Conservation (phyloP, 176 grass and related monocot species). For the Zoysia japonica region DNA sequence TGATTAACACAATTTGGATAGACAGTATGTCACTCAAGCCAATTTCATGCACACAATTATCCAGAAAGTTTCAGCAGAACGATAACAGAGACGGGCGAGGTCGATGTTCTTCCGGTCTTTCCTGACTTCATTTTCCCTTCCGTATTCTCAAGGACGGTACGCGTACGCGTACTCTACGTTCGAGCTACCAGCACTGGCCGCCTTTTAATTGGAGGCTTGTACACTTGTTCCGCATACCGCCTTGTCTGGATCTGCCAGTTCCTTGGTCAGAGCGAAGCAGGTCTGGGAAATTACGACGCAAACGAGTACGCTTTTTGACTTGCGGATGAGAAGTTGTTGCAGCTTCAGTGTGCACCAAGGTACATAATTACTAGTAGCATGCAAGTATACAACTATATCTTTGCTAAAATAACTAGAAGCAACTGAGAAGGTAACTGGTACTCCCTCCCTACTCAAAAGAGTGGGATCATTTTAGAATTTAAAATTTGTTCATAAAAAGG, state of each 20-base stretch:
- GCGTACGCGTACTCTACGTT: constrained; percentile 30
- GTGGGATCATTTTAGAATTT: too few species aligned
- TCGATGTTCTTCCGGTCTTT: constrained; percentile 11
- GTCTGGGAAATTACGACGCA: constrained; percentile 40
- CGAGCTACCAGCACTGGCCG: constrained; percentile 36
- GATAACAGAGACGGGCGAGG: constrained; percentile 4
- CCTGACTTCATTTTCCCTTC: constrained; percentile 24
- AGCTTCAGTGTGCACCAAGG: constrained; percentile 32
- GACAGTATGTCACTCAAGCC: not conserved
- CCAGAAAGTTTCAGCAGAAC: constrained; percentile 7
- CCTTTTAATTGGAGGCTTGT: constrained; percentile 31
- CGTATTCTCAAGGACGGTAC: constrained; percentile 34
- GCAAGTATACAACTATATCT: constrained; percentile 14
- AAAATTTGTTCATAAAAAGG: too few species aligned
- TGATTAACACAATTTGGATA: constrained; percentile 21
- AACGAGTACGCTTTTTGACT: constrained; percentile 55
- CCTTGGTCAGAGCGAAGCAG: constrained; percentile 54
- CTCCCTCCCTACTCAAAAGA: too few species aligned
- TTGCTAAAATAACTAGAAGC: not conserved
- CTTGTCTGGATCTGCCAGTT: constrained; percentile 26
- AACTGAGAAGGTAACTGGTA: too few species aligned
- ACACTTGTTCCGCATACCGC: constrained; percentile 41
- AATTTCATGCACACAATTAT: not conserved
- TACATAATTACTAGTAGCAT: not conserved
- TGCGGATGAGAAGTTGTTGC: constrained; percentile 52